Evolutionary conservation across 768 basidiomycete genomes (phyloP), one percentile per base, ranked within the genome.

Genomic region (Calocybe gangraenosa): DNA sequence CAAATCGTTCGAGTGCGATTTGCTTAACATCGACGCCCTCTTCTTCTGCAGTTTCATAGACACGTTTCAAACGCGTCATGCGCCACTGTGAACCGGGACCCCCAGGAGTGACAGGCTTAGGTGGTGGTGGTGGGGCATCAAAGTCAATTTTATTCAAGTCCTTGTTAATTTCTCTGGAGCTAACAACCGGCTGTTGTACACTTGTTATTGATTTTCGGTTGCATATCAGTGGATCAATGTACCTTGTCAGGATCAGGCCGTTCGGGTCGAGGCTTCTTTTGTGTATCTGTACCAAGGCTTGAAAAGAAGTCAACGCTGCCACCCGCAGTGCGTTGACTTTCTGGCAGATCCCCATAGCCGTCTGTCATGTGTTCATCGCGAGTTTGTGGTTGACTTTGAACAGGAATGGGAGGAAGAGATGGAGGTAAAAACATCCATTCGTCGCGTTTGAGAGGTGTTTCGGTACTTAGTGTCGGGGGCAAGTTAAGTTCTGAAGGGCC

Each of bases 31-130:
- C 59, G 3, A 72, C 65, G 4, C 79, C 77, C 62, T 94, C 92
- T 57, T 97, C 94, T 47, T 91, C 83, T 0, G 88, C 92, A 2
- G 87, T 78, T 61, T 98, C 95, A 58, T 91, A 94, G 1, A 92
- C 85, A 13, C 89, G 77, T 32, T 84, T 80, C 0, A 99, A 78
- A 55, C 93, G 92, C 84, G 90, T 92, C 96, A 98, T 98, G 13
- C 96, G 83, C 95, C 96, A 99, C 59, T 82, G 83, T 2, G 91
- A 92, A 9, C 95, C 95, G 3, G 93, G 87, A 1, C 92, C 92
- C 2, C 95, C 95, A 0, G 92, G 91, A 0, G 77, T 79, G 44
- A 69, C 61, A 17, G 77, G 58, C 60, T 76, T 79, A 4, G 74
- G 64, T 39, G 70, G 66, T 30, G 66, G 62, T 1, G 68, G 57